Conservation (phyloP, 768 basidiomycete genomes). For the Serendipita indica region DNA sequence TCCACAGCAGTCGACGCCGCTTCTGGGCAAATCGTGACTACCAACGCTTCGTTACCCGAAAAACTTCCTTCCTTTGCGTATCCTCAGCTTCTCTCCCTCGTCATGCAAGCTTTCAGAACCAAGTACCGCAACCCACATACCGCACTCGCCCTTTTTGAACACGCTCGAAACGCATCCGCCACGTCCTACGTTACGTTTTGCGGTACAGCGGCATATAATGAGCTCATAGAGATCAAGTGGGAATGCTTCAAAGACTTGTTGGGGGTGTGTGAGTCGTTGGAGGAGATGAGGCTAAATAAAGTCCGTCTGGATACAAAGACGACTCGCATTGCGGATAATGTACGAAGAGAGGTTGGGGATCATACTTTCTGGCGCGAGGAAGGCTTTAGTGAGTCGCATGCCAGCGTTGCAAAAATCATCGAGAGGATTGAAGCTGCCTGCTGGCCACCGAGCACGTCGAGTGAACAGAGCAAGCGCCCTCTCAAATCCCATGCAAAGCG, state of each 20-base stretch:
- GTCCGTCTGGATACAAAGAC: conserved; percentile 51
- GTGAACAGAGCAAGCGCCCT: background rate
- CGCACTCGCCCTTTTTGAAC: conserved; percentile 66
- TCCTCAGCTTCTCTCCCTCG: conserved; percentile 55
- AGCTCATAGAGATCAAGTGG: conserved; percentile 79
- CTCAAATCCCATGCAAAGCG: background rate
- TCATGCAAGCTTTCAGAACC: conserved; percentile 67
- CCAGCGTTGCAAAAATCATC: background rate
- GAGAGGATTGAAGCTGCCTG: background rate
- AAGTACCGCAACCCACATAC: conserved; percentile 67
- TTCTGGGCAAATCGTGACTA: background rate
- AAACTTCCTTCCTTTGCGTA: conserved; percentile 50
- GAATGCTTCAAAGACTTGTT: conserved; percentile 63
- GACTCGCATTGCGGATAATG: conserved; percentile 40
- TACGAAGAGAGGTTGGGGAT: conserved; percentile 49
- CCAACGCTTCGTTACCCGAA: conserved; percentile 19
- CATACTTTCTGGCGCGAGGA: conserved; percentile 40
- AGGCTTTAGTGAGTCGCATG: conserved; percentile 12
- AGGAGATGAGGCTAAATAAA: conserved; percentile 74
- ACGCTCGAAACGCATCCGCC: conserved; percentile 59
- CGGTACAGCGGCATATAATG: conserved; percentile 76
- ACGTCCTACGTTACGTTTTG: conserved; percentile 83
- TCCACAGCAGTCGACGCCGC: background rate
- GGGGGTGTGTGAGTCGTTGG: conserved; percentile 54
- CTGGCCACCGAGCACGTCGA: background rate